Base-by-base conservation (phyloP, 2,329 filamentous ascomycete genomes). In the Colletotrichum eremochloae region DNA sequence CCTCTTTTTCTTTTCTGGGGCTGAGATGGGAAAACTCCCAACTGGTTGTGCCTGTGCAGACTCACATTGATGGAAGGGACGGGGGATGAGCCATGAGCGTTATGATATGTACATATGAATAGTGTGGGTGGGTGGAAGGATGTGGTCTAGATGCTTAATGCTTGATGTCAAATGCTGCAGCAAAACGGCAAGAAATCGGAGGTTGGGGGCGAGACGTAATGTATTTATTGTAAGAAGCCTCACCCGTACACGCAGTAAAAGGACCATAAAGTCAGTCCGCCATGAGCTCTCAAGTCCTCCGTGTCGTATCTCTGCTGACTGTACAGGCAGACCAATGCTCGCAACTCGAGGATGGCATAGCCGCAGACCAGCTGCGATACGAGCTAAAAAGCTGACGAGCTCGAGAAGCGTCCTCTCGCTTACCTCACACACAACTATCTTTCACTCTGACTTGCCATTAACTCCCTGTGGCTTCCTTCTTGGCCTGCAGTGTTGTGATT, bases 401-500 rank as follows among this genome's bases (percentile, higher is more conserved):
- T 31, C 14, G 15, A 18, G 24, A 15, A 31, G 44, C 14, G 33
- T 40, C 46, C 24, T 29, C 48, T 33, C 24, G 42, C 42, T 48
- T 29, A 56, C n/a, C 24, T 48, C 24, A 29, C 58, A 63, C 36
- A 48, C 20, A 52, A 29, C n/a, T 15, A 48, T 33, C 29, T 56
- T 20, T 36, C 33, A 55, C 40, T 61, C 56, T 58, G n/a, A 24
- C 24, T 52, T 18, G 42, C 15, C 50, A 24, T 52, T 24, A 64
- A 68, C 56, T 68, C 29, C 40, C 66, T 58, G 40, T 12, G 31
- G 29, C 14, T 44, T 40, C 29, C 15, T 36, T n/a, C 58, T 64
- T 63, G 66, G 66, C 66, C 24, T 68, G 66, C 66, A 64, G 50
- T 52, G n/a, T 52, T 53, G 33, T 57, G 53, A 52, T 50, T 58